Evolutionary conservation across 441 rosid genomes (phyloP).

Genomic region (Arabidopsis lyrata): DNA sequence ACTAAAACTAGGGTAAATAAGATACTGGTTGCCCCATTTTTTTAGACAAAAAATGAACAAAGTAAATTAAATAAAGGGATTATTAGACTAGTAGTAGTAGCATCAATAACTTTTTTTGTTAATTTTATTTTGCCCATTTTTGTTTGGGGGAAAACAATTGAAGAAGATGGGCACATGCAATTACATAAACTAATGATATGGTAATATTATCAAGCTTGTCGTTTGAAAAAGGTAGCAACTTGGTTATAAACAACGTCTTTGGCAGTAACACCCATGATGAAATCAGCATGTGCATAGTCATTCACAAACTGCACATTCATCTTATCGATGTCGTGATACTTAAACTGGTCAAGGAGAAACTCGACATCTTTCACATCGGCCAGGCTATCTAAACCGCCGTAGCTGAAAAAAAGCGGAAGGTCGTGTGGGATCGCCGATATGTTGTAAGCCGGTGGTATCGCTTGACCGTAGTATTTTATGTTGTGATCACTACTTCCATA

Average conservation of each 20-base stretch:
- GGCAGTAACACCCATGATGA: slow-evolving; percentile 86
- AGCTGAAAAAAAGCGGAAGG: slow-evolving; percentile 78
- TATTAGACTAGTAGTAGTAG: background rate
- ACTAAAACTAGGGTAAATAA: background rate
- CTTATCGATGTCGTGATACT: slow-evolving; percentile 72
- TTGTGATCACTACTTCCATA: slow-evolving; percentile 60
- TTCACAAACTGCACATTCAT: slow-evolving; percentile 63
- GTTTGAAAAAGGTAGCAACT: slow-evolving; percentile 64
- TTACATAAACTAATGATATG: background rate
- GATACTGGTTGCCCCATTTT: background rate
- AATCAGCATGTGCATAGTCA: slow-evolving; percentile 87
- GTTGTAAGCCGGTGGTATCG: slow-evolving; percentile 71
- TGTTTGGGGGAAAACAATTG: slow-evolving; percentile 3
- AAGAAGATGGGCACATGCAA: slow-evolving; percentile 20
- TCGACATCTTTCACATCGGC: slow-evolving; percentile 69
- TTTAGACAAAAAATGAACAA: background rate
- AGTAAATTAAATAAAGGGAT: background rate
- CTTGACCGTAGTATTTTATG: slow-evolving; percentile 65
- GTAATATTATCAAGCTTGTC: slow-evolving; percentile 39
- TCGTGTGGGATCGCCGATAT: slow-evolving; percentile 76
- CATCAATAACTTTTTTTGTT: background rate
- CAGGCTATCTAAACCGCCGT: slow-evolving; percentile 74
- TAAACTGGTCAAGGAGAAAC: slow-evolving; percentile 62
- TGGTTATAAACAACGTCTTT: slow-evolving; percentile 73
- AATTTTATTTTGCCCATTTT: slow-evolving; percentile 11